Evolutionary conservation across 192 early-diverging fungal genomes (phyloP).

Genomic region (Coemansia pectinata): DNA sequence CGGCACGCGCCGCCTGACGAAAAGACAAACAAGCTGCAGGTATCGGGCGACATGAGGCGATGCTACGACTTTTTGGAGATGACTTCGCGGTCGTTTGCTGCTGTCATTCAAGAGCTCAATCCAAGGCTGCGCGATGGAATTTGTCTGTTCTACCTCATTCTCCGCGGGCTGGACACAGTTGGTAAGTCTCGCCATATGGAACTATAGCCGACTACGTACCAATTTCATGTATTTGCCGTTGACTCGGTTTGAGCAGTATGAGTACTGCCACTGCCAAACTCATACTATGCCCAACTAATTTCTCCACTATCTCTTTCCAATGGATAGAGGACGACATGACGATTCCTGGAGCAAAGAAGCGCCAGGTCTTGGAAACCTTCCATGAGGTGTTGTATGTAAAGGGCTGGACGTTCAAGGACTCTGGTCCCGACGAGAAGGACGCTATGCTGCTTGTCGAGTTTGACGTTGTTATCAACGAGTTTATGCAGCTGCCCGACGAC

Average conservation of each 20-base stretch:
- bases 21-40: constrained; percentile 58
- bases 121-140: constrained; percentile 78
- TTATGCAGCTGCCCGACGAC: constrained; percentile 67
- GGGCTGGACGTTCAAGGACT: constrained; percentile 80
- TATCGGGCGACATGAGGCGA: constrained; percentile 59
- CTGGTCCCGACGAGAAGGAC: constrained; percentile 94
- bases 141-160: constrained; percentile 94
- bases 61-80: constrained; percentile 91
- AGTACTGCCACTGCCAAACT: neutral
- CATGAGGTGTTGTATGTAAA: constrained; percentile 75
- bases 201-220: neutral
- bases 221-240: neutral
- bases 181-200: constrained; percentile 43
- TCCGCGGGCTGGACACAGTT: constrained; percentile 96
- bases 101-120: constrained; percentile 89
- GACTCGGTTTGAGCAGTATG: neutral
- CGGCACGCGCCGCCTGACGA: constrained; percentile 56
- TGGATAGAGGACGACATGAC: constrained; percentile 93
- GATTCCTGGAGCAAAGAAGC: constrained; percentile 73
- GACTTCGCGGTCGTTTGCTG: constrained; percentile 95
- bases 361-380: constrained; percentile 75
- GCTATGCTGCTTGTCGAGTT: constrained; percentile 86
- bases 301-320: neutral
- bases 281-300: neutral
- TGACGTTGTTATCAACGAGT: constrained; percentile 87